Evolutionary conservation across 768 basidiomycete genomes (phyloP), one percentile per base, ranked within the genome.

Genomic region (Clitopilus hobsonii): DNA sequence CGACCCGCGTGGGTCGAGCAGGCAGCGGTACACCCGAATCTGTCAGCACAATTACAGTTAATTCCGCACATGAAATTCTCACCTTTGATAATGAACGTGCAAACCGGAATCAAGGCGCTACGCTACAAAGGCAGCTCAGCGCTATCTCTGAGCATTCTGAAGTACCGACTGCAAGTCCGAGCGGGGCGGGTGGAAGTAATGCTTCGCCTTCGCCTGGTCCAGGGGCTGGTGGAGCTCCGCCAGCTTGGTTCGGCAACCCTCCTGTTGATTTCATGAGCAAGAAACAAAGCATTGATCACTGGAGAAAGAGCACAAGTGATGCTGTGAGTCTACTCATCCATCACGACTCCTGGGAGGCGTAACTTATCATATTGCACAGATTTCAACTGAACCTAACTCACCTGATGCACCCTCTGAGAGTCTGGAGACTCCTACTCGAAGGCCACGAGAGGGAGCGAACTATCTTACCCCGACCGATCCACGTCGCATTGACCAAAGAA

Each of bases 81-180:
- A 13, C 24, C 53, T 22, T 20, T 49, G 22, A 22, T 48, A 25
- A 24, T 51, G 54, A 49, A 18, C 20, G 24, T 23, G 24, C 25
- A 25, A 22, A 45, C 22, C 41, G 5, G 8, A 45, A 45, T 45
- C 41, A 45, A 23, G n/a, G 4, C 18, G 54, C 24, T 11, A 49
- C 51, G 51, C 41, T 29, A 11, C 50, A 29, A 41, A 50, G 53
- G 50, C 49, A 54, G 10, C 47, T 65, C 22, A 62, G 61, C 38
- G 61, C 57, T 26, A 65, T 65, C 14, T 60, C 61, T 0, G 63
- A 65, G 24, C 60, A 52, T 20, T 55, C 59, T 2, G 58, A 53
- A n/a, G 45, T 57, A 18, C 53, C 56, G 3, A 57, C 54, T 45
- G 41, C 41, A 10, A 45, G 41, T 11, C 51, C 54, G 27, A 61